Evolutionary conservation across 2,329 filamentous ascomycete genomes (phyloP).

Genomic region (Herpotrichia juniperi): DNA sequence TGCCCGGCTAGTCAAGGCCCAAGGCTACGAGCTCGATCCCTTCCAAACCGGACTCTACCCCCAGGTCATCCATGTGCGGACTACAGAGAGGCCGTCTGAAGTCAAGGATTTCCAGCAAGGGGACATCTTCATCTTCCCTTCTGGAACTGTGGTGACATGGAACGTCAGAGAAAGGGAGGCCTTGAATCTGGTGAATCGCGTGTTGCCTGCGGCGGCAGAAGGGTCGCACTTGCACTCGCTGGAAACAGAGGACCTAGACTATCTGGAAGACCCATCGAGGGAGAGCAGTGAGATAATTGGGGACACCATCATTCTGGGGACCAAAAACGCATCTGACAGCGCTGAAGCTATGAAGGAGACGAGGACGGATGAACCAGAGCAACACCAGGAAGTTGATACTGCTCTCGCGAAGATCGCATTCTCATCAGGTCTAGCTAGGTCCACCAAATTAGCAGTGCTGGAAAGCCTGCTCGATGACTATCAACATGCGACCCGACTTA

Average conservation of each 20-base stretch:
- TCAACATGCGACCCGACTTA: constrained; percentile 83
- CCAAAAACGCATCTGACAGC: constrained; percentile 54
- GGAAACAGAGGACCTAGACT: constrained; percentile 91
- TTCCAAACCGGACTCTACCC: constrained; percentile 66
- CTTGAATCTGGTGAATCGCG: constrained; percentile 58
- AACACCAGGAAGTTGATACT: constrained; percentile 56
- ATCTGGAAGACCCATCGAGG: constrained; percentile 73
- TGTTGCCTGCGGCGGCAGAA: constrained; percentile 77
- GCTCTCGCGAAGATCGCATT: constrained; percentile 95
- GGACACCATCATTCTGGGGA: constrained; percentile 88
- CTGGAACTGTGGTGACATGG: constrained; percentile 93
- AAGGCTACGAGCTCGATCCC: constrained; percentile 68
- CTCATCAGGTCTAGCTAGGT: constrained; percentile 89
- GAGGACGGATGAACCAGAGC: constrained; percentile 28
- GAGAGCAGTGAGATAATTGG: constrained; percentile 81
- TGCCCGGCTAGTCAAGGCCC: constrained; percentile 61
- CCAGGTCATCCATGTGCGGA: constrained; percentile 68
- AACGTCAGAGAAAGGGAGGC: constrained; percentile 79
- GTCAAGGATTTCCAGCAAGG: constrained; percentile 62
- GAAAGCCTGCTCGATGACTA: constrained; percentile 83
- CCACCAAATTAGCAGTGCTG: constrained; percentile 90
- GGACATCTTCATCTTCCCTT: constrained; percentile 95
- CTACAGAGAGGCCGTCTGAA: constrained; percentile 45
- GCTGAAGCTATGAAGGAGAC: constrained; percentile 51
- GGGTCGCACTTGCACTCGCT: constrained; percentile 73